Evolutionary conservation across 1,284 basidiomycete genomes (phyloP).

Genomic region (Trichosporon coremiiforme): DNA sequence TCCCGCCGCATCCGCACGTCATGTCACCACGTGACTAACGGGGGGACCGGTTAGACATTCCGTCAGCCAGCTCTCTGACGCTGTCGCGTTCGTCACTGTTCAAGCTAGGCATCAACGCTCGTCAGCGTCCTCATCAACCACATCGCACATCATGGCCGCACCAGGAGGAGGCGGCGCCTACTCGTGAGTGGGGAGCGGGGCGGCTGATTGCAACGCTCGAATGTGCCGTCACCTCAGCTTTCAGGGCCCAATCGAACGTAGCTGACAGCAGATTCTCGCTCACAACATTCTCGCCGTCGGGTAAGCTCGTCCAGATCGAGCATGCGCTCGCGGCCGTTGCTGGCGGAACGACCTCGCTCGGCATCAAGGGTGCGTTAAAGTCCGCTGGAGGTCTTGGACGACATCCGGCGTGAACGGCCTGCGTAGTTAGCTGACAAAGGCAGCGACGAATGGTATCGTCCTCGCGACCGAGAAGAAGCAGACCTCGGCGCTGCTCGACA

Average conservation of each 20-base stretch:
- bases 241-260: background rate
- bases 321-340: slow-evolving; percentile 96
- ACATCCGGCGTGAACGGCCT: background rate
- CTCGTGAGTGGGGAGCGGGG: slow-evolving; percentile 46
- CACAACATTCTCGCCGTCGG: slow-evolving; percentile 97
- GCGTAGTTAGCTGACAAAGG: slow-evolving; percentile 1
- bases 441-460: slow-evolving; percentile 97
- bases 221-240: background rate
- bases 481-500: slow-evolving; percentile 95
- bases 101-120: slow-evolving; percentile 1
- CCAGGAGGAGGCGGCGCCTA: slow-evolving; percentile 57
- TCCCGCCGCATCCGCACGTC: slow-evolving; percentile 7
- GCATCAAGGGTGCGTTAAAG: slow-evolving; percentile 81
- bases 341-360: slow-evolving; percentile 94
- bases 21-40: slow-evolving; percentile 10
- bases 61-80: slow-evolving; percentile 6
- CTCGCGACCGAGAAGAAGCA: slow-evolving; percentile 99
- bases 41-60: background rate
- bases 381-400: background rate
- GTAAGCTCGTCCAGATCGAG: slow-evolving; percentile 98
- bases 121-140: slow-evolving; percentile 12
- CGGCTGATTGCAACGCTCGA: too few relatives aligned
- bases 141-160: slow-evolving; percentile 48
- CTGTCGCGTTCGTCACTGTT: slow-evolving; percentile 21
- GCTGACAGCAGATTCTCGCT: slow-evolving; percentile 78